phyloP scores from a whole-genome alignment of 148 eudicot genomes.

The Rhododendron ferrugineum region DNA sequence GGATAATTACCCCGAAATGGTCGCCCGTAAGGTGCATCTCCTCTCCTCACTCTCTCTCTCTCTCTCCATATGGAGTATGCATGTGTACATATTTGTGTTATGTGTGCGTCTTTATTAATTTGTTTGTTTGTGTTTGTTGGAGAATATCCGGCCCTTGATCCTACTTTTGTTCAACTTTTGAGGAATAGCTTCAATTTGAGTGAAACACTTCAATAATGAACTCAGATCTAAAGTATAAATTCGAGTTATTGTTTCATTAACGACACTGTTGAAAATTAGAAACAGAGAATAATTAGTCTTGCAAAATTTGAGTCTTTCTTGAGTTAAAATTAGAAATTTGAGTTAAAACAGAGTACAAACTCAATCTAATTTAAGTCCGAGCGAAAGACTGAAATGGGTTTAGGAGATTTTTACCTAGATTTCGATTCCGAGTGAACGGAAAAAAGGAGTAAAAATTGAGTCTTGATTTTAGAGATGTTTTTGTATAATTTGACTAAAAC shows the following conservation, averaged over 20 bases:
- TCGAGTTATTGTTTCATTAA: no score
- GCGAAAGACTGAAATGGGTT: background rate
- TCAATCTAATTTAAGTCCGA: background rate
- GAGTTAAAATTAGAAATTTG: no score
- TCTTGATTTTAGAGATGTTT: no score
- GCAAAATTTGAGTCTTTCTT: background rate
- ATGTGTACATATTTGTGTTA: background rate
- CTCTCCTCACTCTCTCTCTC: background rate
- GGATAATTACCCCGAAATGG: conserved; percentile 97
- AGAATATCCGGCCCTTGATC: background rate
- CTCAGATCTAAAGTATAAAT: background rate
- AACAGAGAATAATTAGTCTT: no score
- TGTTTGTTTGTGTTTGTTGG: background rate
- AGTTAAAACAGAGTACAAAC: no score
- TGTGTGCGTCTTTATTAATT: background rate
- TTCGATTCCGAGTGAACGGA: background rate
- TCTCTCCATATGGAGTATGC: background rate
- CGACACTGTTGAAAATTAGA: no score
- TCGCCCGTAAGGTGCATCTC: conserved; percentile 65
- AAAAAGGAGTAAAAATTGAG: no score
- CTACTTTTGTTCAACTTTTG: background rate
- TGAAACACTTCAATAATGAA: background rate
- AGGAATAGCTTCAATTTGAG: no score
- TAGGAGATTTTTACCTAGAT: background rate
- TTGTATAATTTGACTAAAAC: no score